Conservation (phyloP, 2,329 filamentous ascomycete genomes). For the Aspergillus caelatus region DNA sequence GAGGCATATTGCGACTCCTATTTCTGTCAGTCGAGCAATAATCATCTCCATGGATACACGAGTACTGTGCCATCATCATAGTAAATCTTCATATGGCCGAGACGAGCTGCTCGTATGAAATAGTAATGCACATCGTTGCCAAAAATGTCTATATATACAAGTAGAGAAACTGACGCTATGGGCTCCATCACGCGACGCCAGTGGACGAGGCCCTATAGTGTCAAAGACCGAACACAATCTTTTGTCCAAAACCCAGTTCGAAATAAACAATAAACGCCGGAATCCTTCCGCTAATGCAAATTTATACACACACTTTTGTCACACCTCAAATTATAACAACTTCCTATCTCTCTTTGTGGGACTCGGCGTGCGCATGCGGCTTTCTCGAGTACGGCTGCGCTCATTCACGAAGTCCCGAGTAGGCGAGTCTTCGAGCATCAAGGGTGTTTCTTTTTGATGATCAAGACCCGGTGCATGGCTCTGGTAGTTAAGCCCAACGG, state of each 20-base stretch:
- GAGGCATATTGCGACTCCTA: not conserved
- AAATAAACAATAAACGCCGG: slow-evolving; percentile 10
- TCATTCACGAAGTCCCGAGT: slow-evolving; percentile 35
- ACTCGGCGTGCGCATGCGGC: slow-evolving; percentile 41
- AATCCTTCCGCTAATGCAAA: slow-evolving; percentile 18
- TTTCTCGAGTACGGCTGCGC: slow-evolving; percentile 34
- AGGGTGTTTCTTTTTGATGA: slow-evolving; percentile 29
- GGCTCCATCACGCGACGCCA: not conserved
- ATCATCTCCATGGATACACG: not conserved
- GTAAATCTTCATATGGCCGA: not conserved
- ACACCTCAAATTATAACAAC: slow-evolving; percentile 15
- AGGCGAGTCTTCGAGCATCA: slow-evolving; percentile 35
- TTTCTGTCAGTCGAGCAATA: not conserved
- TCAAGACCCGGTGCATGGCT: slow-evolving; percentile 21
- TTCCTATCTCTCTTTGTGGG: slow-evolving; percentile 35
- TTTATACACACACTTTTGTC: not conserved
- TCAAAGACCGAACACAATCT: not conserved
- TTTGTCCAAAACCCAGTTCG: not conserved
- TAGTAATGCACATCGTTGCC: not conserved
- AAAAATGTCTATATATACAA: not conserved
- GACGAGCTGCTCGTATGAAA: no score
- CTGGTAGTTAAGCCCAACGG: slow-evolving; percentile 30
- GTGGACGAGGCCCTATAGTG: not conserved
- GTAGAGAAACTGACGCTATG: not conserved
- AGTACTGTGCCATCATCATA: not conserved